These are phyloP conservation scores for Macrocybe sp. DNA, from an alignment of 1,284 basidiomycete genomes.

Conservation along the genomic window DNA sequence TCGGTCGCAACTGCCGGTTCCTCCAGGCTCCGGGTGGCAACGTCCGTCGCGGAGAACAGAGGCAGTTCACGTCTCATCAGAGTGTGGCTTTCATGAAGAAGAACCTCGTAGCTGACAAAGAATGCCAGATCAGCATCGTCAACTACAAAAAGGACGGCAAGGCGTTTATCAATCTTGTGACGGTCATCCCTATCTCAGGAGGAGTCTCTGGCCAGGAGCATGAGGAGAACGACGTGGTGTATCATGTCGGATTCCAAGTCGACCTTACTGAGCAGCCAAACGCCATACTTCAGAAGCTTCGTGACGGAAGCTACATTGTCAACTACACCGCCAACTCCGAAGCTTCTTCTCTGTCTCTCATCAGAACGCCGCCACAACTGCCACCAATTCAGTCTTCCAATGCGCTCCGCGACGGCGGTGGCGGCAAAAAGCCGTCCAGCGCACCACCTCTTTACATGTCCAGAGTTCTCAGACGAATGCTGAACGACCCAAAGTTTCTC, in stretches of 20 bases:
- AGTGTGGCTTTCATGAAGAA: slow-evolving; percentile 70
- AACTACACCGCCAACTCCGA: slow-evolving; percentile 11
- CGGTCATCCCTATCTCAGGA: slow-evolving; percentile 76
- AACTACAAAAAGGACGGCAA: slow-evolving; percentile 85
- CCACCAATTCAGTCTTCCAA: slow-evolving; percentile 1
- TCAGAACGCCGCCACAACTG: slow-evolving; percentile 8
- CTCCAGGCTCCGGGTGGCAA: slow-evolving; percentile 73
- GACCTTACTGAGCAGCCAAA: slow-evolving; percentile 87
- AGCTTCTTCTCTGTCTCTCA: not conserved
- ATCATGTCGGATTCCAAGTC: slow-evolving; percentile 91
- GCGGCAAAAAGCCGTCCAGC: slow-evolving; percentile 2
- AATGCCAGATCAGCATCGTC: slow-evolving; percentile 84
- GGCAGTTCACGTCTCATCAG: slow-evolving; percentile 64
- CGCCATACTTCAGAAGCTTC: slow-evolving; percentile 73
- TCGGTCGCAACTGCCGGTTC: slow-evolving; percentile 91
- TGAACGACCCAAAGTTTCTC: slow-evolving; percentile 18
- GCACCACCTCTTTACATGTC: slow-evolving; percentile 11
- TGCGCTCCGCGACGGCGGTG: slow-evolving; percentile 3
- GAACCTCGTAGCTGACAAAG: slow-evolving; percentile 67
- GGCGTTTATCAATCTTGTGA: slow-evolving; percentile 86
- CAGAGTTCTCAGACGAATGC: slow-evolving; percentile 9
- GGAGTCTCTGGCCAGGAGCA: slow-evolving; percentile 47
- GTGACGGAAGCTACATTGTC: slow-evolving; percentile 69
- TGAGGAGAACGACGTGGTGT: slow-evolving; percentile 62
- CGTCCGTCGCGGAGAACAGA: slow-evolving; percentile 57